A percentile compares a stretch with the other conserved stretches of the same genome.
Conservation (phyloP, 768 basidiomycete species). For the Plicaturopsis crispa region DNA sequence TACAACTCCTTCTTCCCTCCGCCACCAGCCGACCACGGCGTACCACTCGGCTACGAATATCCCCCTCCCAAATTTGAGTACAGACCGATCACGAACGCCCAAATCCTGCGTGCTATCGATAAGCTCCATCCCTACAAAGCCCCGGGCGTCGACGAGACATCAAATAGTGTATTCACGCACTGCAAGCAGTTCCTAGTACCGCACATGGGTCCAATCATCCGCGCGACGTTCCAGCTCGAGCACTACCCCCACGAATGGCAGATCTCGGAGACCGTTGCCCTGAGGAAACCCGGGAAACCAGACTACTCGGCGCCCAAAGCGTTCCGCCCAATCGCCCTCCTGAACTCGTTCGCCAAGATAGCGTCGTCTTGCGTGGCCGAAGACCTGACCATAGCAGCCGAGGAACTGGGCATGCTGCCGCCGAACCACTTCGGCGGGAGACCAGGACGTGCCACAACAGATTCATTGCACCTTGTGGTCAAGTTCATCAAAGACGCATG, state of each 20-base stretch:
- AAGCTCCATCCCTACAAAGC: slow-evolving; percentile 28
- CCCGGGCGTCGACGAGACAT: slow-evolving; percentile 14
- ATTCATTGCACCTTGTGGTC: slow-evolving; percentile 8
- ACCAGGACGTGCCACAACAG: slow-evolving; percentile 9
- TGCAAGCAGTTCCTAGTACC: slow-evolving; percentile 16
- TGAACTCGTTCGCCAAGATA: slow-evolving; percentile 7
- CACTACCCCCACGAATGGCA: slow-evolving; percentile 22
- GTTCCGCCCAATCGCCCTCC: slow-evolving; percentile 26
- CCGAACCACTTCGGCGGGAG: slow-evolving; percentile 11
- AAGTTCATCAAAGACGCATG: slow-evolving; percentile 10
- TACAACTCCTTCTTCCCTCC: slow-evolving; percentile 13
- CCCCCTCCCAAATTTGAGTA: slow-evolving; percentile 6
- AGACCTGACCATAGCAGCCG: not conserved
- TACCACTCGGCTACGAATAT: slow-evolving; percentile 1
- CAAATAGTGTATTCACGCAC: slow-evolving; percentile 24
- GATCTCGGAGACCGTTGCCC: slow-evolving; percentile 18
- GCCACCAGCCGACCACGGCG: slow-evolving; percentile 2
- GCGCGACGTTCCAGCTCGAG: slow-evolving; percentile 18
- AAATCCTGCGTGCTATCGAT: slow-evolving; percentile 17
- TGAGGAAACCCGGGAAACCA: slow-evolving; percentile 24
- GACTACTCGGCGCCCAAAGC: slow-evolving; percentile 24
- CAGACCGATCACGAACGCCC: slow-evolving; percentile 10
- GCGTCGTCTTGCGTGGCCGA: not conserved
- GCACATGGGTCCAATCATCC: slow-evolving; percentile 19
- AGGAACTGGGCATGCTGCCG: slow-evolving; percentile 2